phyloP scores from a whole-genome alignment of 192 early-diverging fungal genomes.

The Chytriomyces confervae region DNA sequence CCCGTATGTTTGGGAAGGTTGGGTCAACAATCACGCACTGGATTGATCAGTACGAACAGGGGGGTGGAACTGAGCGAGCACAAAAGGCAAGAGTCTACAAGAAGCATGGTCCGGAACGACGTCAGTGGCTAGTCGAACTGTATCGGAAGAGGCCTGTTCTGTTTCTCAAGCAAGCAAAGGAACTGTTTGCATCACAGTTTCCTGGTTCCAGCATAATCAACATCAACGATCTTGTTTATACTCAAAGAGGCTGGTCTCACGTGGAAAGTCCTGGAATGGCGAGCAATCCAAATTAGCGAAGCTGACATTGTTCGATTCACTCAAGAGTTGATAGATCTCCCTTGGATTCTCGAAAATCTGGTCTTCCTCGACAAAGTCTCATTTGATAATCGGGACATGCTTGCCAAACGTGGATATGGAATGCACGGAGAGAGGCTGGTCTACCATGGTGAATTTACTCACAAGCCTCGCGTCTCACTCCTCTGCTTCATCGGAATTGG shows the following conservation, averaged over 20 bases:
- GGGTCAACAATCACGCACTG: neutral
- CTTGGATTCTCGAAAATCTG: constrained; percentile 29
- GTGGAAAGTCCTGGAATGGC: constrained; percentile 31
- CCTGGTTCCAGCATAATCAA: neutral
- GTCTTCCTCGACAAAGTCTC: constrained; percentile 41
- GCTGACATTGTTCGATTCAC: constrained; percentile 23
- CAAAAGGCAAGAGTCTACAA: neutral
- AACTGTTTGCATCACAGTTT: neutral
- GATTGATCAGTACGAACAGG: neutral
- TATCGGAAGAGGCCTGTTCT: neutral
- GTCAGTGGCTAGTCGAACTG: neutral
- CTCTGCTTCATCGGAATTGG: constrained; percentile 30
- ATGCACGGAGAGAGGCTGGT: constrained; percentile 22
- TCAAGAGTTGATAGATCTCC: constrained; percentile 15
- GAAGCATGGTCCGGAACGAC: neutral
- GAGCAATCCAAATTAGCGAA: constrained; percentile 35
- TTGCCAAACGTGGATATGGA: constrained; percentile 23
- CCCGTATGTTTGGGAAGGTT: neutral
- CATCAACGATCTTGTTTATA: neutral
- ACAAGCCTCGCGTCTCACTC: constrained; percentile 26
- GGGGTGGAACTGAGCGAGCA: neutral
- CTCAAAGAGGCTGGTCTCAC: constrained; percentile 24
- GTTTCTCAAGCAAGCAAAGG: neutral
- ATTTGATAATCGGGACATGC: constrained; percentile 39
- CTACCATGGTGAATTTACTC: constrained; percentile 23